Evolutionary conservation across 2,329 filamentous ascomycete species (phyloP).

Genomic region (Verticillium albo-atrum): DNA sequence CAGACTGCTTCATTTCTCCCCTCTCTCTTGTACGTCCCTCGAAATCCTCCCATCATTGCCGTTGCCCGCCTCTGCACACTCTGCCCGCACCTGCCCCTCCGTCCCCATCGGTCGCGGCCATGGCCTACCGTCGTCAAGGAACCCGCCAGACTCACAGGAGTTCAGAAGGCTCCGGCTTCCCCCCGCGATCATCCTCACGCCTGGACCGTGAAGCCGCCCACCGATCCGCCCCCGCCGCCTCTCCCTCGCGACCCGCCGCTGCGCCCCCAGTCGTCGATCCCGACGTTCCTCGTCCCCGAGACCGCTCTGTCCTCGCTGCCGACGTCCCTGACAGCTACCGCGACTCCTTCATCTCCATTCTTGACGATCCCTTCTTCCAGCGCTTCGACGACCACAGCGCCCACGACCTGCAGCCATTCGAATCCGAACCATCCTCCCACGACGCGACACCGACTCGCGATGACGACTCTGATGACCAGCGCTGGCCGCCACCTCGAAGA

Average conservation of each 20-base stretch:
- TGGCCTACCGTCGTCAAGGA: conserved; percentile 12
- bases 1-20: not conserved
- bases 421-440: conserved; percentile 16
- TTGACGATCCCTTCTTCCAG: conserved; percentile 53
- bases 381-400: conserved; percentile 34
- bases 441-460: conserved; percentile 23
- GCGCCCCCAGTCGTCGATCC: conserved; percentile 2
- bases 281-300: conserved; percentile 12
- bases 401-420: conserved; percentile 20
- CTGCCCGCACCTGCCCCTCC: not conserved
- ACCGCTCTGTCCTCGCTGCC: conserved; percentile 11
- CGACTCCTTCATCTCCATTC: conserved; percentile 47
- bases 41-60: not conserved
- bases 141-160: conserved; percentile 14
- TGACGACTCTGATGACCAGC: conserved; percentile 31
- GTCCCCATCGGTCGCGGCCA: conserved; percentile 8
- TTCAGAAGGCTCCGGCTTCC: conserved; percentile 13
- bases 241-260: conserved; percentile 7
- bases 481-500: conserved; percentile 42
- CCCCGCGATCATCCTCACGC: conserved; percentile 8
- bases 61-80: not conserved
- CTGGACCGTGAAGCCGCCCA: conserved; percentile 12
- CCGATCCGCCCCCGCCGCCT: conserved; percentile 12
- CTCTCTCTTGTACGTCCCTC: not conserved
- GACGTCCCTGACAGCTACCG: conserved; percentile 25